Evolutionary conservation across 1,284 basidiomycete genomes (phyloP).

Genomic region (Austroboletus novae-zelandiae): DNA sequence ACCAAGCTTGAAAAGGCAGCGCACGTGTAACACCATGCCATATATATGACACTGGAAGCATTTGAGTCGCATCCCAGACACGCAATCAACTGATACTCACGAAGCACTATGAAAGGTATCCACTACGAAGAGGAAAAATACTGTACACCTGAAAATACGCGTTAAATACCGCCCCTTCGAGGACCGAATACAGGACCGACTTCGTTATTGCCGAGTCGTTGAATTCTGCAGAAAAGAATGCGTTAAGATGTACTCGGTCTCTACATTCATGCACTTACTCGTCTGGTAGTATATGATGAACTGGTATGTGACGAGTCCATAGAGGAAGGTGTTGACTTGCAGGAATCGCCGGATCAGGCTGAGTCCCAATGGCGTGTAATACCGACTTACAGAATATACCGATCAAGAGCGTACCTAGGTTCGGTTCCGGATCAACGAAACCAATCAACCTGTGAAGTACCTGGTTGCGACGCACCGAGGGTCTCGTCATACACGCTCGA

Average conservation of each 20-base stretch:
- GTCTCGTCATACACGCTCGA: slow-evolving; percentile 16
- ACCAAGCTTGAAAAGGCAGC: background rate
- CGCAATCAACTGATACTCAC: slow-evolving; percentile 6
- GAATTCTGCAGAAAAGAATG: slow-evolving; percentile 33
- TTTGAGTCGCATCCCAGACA: background rate
- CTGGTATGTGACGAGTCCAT: slow-evolving; percentile 49
- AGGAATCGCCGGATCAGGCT: background rate
- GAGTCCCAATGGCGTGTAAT: background rate
- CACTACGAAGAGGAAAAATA: slow-evolving; percentile 40
- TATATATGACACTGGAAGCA: slow-evolving; percentile 13
- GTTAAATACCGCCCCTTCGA: background rate
- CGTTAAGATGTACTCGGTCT: background rate
- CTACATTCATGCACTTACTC: slow-evolving; percentile 31
- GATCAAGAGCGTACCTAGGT: slow-evolving; percentile 37
- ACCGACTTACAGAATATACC: slow-evolving; percentile 38
- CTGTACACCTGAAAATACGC: slow-evolving; percentile 31
- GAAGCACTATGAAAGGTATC: slow-evolving; percentile 44
- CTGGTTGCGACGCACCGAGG: slow-evolving; percentile 7
- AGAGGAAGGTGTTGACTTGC: slow-evolving; percentile 51
- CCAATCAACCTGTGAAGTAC: background rate
- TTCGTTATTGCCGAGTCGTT: slow-evolving; percentile 36
- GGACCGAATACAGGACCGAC: background rate
- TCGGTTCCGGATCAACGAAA: background rate
- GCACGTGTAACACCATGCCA: slow-evolving; percentile 19
- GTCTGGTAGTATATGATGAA: slow-evolving; percentile 43